phyloP scores from a whole-genome alignment of 257 asterid genomes.

The Forsythia viridissima region DNA sequence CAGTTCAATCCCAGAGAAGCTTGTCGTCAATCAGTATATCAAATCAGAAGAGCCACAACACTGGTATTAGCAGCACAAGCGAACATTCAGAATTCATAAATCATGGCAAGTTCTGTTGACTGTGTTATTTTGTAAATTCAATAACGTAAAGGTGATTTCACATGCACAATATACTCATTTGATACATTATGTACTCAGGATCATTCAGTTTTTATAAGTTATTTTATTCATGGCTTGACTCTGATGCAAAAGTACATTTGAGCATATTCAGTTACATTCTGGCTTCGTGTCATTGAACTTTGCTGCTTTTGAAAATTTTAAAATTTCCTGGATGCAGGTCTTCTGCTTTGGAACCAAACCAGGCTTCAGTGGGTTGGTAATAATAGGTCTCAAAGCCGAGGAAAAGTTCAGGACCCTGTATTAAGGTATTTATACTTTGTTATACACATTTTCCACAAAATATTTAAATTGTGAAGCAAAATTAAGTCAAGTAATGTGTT shows the following conservation, averaged over 20 bases:
- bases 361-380: constrained; percentile 62
- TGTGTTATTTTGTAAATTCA: neutral
- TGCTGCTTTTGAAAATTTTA: neutral
- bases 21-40: constrained; percentile 62
- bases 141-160: neutral
- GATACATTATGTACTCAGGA: neutral
- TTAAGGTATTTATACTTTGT: constrained; percentile 39
- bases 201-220: neutral
- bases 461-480: neutral
- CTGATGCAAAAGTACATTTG: neutral
- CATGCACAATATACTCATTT: neutral
- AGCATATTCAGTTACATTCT: neutral
- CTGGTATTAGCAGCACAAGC: constrained; percentile 40
- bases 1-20: constrained; percentile 73
- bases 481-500: constrained; percentile 1
- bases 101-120: constrained; percentile 49
- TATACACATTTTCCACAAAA: neutral
- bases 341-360: constrained; percentile 62
- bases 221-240: neutral
- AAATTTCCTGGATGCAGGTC: constrained; percentile 42
- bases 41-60: constrained; percentile 44
- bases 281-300: neutral
- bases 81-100: constrained; percentile 64
- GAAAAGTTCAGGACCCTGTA: constrained; percentile 44
- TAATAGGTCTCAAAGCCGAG: constrained; percentile 33